Conservation (phyloP, 306 rosid species). For the Elaeagnus macrophylla region DNA sequence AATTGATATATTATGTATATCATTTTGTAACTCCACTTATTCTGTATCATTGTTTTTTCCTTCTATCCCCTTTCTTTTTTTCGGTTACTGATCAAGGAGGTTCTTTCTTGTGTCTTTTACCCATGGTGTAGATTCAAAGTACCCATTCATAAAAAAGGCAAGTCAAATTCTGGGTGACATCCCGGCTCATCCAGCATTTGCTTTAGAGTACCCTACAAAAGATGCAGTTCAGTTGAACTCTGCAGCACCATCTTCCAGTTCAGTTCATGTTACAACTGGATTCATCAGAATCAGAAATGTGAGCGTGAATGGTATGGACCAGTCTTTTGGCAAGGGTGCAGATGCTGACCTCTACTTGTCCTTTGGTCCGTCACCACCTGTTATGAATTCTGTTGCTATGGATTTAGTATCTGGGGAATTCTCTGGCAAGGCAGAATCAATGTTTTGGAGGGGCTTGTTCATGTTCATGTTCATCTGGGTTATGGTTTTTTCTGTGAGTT, state of each 20-base stretch:
- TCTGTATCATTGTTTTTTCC: neutral
- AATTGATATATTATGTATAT: too few relatives aligned
- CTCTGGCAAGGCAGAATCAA: slow-evolving; percentile 46
- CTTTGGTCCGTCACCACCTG: slow-evolving; percentile 29
- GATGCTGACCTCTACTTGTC: slow-evolving; percentile 38
- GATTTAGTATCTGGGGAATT: slow-evolving; percentile 30
- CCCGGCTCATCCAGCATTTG: slow-evolving; percentile 81
- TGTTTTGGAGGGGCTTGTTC: slow-evolving; percentile 57
- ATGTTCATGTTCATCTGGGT: slow-evolving; percentile 54
- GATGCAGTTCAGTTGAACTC: slow-evolving; percentile 40
- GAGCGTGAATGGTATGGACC: slow-evolving; percentile 41
- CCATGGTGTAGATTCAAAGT: slow-evolving; percentile 32
- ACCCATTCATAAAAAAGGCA: slow-evolving; percentile 42
- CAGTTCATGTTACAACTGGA: slow-evolving; percentile 67
- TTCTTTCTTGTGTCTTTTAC: neutral
- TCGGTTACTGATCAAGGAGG: neutral
- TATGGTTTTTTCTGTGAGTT: slow-evolving; percentile 53
- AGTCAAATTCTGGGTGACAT: slow-evolving; percentile 49
- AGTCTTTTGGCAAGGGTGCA: slow-evolving; percentile 52
- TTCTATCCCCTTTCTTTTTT: neutral
- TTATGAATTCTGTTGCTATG: slow-evolving; percentile 19
- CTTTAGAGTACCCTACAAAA: slow-evolving; percentile 63
- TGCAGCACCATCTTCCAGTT: slow-evolving; percentile 52
- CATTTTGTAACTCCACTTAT: too few relatives aligned
- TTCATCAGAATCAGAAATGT: slow-evolving; percentile 63